Base-by-base conservation (phyloP, 1,284 basidiomycete species). In the Anthracocystis panici-leucophaei region DNA sequence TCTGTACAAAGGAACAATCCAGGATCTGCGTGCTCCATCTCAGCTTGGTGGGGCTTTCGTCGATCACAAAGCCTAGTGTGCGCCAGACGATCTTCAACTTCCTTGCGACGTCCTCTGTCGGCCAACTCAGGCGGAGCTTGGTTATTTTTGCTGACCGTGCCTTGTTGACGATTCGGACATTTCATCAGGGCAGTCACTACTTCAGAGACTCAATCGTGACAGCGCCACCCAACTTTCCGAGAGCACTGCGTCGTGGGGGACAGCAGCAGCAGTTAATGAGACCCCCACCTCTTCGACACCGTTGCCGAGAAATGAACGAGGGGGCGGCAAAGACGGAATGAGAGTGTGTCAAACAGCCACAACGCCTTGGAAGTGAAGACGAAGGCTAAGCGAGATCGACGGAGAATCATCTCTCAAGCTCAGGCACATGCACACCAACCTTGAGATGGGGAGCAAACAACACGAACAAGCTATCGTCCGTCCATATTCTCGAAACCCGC, bases 241-340 rank as follows among this genome's bases (percentile, higher is more conserved):
- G 44, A 16, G 44, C 44, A 27, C 44, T 8, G 20, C 29, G 10
- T n/a, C n/a, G 27, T 31, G 48, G 27, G 27, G 16, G 27, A n/a
- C 12, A 48, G 27, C 27, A 33, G 31, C 35, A 38, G 14, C 35
- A 38, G 35, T 14, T 14, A 49, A 48, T 29, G 44, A 25, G 23
- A 1, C 12, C n/a, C 29, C 9, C 27, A 18, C 3, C 8, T 9
- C 27, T 4, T 16, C 35, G 3, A 12, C 3, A 18, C 7, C 48
- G 48, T 31, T 49, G 48, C 48, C 48, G 48, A 49, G 27, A 20
- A 49, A 49, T 49, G 48, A 31, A 49, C 25, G 31, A 31, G n/a
- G 18, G 1, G 29, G 8, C 48, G 48, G 29, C 18, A 49, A 31
- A 8, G 1, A 21, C 29, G 29, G 48, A 25, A 49, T 31, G 27